A percentile compares a stretch with the other conserved stretches of the same genome.
Conservation (phyloP, 768 basidiomycete genomes). For the Suillus decipiens region DNA sequence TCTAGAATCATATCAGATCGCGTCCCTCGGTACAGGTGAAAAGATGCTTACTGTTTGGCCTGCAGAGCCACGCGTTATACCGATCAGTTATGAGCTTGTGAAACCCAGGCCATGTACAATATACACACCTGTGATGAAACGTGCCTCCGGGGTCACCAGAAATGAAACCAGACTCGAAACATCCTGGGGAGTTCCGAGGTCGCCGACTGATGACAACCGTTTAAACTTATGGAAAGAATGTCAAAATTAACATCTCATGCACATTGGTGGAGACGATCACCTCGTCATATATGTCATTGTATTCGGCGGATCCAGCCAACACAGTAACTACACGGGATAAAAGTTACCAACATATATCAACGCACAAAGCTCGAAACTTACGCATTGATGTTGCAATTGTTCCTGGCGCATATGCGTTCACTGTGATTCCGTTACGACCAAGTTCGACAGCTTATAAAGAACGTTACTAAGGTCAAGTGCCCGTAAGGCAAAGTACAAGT, state of each 20-base stretch:
- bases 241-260: slow-evolving; percentile 3
- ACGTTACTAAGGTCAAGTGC: not conserved
- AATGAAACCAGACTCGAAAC: slow-evolving; percentile 40
- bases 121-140: slow-evolving; percentile 38
- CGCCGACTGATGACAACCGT: slow-evolving; percentile 20
- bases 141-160: slow-evolving; percentile 35
- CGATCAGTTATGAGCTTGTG: not conserved
- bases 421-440: slow-evolving; percentile 33
- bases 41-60: slow-evolving; percentile 28
- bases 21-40: not conserved
- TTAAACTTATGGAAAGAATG: slow-evolving; percentile 13
- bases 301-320: slow-evolving; percentile 17
- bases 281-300: slow-evolving; percentile 16
- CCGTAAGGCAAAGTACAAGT: not conserved
- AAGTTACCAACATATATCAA: not conserved
- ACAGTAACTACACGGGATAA: slow-evolving; percentile 16
- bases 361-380: slow-evolving; percentile 13
- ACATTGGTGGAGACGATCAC: slow-evolving; percentile 11
- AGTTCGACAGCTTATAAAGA: slow-evolving; percentile 32
- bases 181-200: slow-evolving; percentile 31
- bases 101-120: not conserved
- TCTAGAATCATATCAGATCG: slow-evolving; percentile 13
- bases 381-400: slow-evolving; percentile 30
- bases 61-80: not conserved
- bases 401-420: slow-evolving; percentile 38